These are phyloP conservation scores for Alectoria sarmentosa DNA, from an alignment of 495 filamentous ascomycete species.

Conservation along the genomic window DNA sequence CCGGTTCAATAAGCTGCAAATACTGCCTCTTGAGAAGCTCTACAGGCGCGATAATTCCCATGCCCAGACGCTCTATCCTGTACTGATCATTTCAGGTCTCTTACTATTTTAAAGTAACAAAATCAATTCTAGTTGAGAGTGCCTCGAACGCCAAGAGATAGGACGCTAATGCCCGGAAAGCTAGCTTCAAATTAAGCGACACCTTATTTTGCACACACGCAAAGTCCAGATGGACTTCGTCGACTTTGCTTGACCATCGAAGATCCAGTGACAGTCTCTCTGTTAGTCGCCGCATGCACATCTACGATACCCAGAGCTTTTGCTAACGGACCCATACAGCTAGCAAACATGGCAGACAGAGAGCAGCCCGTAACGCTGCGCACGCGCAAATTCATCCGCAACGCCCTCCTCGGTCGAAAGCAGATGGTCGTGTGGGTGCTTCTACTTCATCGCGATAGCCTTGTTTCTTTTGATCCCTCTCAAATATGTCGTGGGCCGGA, in stretches of 20 bases:
- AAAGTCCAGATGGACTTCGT: not conserved
- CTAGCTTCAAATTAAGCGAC: conserved; percentile 2
- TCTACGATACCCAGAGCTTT: not conserved
- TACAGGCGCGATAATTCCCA: conserved; percentile 11
- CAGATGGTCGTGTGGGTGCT: conserved; percentile 98
- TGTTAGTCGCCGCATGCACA: not conserved
- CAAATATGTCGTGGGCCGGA: too few species aligned
- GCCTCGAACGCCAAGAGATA: not conserved
- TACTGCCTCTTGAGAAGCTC: conserved; percentile 48
- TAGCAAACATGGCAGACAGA: conserved; percentile 77
- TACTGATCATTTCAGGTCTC: not conserved
- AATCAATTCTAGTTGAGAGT: not conserved
- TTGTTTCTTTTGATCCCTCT: conserved; percentile 10
- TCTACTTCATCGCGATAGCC: conserved; percentile 3
- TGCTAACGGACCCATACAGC: not conserved
- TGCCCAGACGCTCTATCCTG: not conserved
- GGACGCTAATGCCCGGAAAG: not conserved
- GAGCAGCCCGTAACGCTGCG: conserved; percentile 85
- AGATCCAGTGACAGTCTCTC: not conserved
- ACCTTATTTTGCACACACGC: conserved; percentile 5
- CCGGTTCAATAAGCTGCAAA: conserved; percentile 55
- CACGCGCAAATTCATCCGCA: conserved; percentile 99
- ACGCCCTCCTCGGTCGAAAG: conserved; percentile 95
- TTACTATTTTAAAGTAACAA: not conserved
- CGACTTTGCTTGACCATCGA: not conserved